phyloP scores from a whole-genome alignment of 169 alveolate species.

The Plasmodium vinckei region DNA sequence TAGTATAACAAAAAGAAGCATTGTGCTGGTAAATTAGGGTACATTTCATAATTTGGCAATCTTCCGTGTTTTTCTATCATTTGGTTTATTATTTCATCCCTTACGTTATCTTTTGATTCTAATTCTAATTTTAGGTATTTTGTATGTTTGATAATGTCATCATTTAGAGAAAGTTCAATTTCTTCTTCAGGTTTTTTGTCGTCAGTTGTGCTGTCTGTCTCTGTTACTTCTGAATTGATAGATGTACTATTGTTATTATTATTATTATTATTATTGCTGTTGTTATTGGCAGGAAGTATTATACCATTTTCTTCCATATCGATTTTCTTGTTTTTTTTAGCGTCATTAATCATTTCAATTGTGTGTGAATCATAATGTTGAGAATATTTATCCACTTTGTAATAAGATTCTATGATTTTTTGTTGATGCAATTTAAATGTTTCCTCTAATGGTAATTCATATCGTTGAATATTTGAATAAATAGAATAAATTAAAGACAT shows the following conservation, averaged over 20 bases:
- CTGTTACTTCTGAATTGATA: not conserved
- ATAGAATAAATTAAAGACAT: conserved; percentile 62
- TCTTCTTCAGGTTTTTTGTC: not conserved
- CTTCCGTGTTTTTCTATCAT: conserved; percentile 12
- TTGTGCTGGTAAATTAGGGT: conserved; percentile 51
- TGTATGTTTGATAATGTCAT: conserved; percentile 46
- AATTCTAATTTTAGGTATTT: conserved; percentile 30
- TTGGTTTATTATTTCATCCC: conserved; percentile 12
- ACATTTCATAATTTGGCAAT: conserved; percentile 26
- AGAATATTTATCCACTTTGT: conserved; percentile 15
- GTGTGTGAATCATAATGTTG: conserved; percentile 44
- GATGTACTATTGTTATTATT: not conserved
- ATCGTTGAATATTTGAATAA: conserved; percentile 51
- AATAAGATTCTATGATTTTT: conserved; percentile 61
- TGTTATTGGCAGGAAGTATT: not conserved
- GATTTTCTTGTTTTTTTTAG: not conserved
- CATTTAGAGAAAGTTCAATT: conserved; percentile 27
- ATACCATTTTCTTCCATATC: not conserved
- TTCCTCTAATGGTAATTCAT: conserved; percentile 29
- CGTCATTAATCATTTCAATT: conserved; percentile 15
- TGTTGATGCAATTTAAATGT: conserved; percentile 64
- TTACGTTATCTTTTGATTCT: conserved; percentile 39
- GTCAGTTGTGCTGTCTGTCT: not conserved
- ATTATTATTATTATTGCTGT: not conserved
- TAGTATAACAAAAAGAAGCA: conserved; percentile 51